A percentile compares a stretch with the other conserved stretches of the same genome.
Conservation (phyloP, 257 asterid species). For the Euphrasia confusa region DNA sequence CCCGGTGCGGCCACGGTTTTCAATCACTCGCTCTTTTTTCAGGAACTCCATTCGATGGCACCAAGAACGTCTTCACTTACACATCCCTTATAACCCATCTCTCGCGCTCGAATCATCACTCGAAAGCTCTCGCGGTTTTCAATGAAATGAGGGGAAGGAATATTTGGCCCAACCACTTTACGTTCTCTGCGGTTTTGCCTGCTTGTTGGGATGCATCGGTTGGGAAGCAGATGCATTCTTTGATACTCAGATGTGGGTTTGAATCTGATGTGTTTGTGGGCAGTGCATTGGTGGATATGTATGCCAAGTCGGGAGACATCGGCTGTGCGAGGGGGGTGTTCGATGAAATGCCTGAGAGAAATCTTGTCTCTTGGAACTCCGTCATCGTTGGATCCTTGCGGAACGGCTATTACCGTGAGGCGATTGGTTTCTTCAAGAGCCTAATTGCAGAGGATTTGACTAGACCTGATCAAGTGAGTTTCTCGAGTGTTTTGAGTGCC, state of each 20-base stretch:
- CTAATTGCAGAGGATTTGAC: slow-evolving; percentile 26
- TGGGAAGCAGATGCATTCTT: slow-evolving; percentile 44
- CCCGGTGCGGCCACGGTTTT: slow-evolving; percentile 34
- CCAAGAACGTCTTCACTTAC: slow-evolving; percentile 41
- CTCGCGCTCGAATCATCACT: slow-evolving; percentile 30
- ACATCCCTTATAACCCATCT: slow-evolving; percentile 45
- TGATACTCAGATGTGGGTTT: slow-evolving; percentile 37
- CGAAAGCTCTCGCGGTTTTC: slow-evolving; percentile 34
- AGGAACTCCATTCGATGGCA: slow-evolving; percentile 20
- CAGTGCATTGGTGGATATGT: slow-evolving; percentile 48
- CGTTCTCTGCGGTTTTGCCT: slow-evolving; percentile 47
- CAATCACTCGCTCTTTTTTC: slow-evolving; percentile 35
- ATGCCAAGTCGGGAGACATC: slow-evolving; percentile 34
- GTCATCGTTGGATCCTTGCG: slow-evolving; percentile 40
- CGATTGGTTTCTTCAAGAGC: slow-evolving; percentile 28
- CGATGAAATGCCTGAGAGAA: slow-evolving; percentile 50
- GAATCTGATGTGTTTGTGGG: slow-evolving; percentile 40
- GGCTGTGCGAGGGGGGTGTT: slow-evolving; percentile 33
- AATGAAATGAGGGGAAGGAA: slow-evolving; percentile 40
- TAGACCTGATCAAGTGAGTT: slow-evolving; percentile 43
- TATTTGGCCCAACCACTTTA: slow-evolving; percentile 41
- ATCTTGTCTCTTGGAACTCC: slow-evolving; percentile 46
- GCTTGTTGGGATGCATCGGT: slow-evolving; percentile 32
- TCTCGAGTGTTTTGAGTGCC: slow-evolving; percentile 45
- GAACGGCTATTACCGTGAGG: slow-evolving; percentile 27